Conservation (phyloP, 2,329 filamentous ascomycete species). For the Ophiognomonia clavigignenti-juglandacearum region DNA sequence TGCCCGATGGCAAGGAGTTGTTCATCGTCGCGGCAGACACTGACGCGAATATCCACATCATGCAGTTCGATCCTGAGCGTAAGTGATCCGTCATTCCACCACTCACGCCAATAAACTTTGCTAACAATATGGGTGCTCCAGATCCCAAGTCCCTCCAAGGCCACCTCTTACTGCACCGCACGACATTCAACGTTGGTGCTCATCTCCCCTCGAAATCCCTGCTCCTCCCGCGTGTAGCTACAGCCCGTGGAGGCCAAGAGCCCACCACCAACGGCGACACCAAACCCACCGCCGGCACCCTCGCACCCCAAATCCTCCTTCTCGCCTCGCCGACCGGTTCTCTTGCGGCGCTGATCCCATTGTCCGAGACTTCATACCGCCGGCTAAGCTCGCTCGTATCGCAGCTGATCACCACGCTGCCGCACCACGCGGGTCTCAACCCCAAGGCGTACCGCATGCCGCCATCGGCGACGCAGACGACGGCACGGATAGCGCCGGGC, state of each 20-base stretch:
- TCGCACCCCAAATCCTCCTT: slow-evolving; percentile 49
- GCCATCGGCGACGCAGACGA: slow-evolving; percentile 40
- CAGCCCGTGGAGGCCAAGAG: slow-evolving; percentile 28
- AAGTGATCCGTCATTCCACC: no score
- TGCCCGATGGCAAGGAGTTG: slow-evolving; percentile 79
- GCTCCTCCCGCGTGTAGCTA: slow-evolving; percentile 61
- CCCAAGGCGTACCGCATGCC: slow-evolving; percentile 68
- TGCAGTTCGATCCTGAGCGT: slow-evolving; percentile 96
- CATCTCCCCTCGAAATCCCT: slow-evolving; percentile 72
- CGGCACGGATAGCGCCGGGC: slow-evolving; percentile 35
- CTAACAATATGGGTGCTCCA: slow-evolving; percentile 33
- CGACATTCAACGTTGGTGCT: slow-evolving; percentile 79
- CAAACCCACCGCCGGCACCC: slow-evolving; percentile 31
- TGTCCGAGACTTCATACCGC: slow-evolving; percentile 77
- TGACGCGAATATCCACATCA: slow-evolving; percentile 78
- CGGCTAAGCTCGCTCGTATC: slow-evolving; percentile 76
- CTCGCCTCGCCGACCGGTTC: slow-evolving; percentile 72
- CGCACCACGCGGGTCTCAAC: slow-evolving; percentile 76
- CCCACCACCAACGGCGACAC: slow-evolving; percentile 23
- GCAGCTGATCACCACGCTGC: slow-evolving; percentile 71
- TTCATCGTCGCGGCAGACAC: slow-evolving; percentile 80
- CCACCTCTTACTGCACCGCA: slow-evolving; percentile 78
- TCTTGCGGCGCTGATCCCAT: slow-evolving; percentile 69
- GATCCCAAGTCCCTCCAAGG: slow-evolving; percentile 92
- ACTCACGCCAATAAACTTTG: no score